Conservation (phyloP, 2,329 filamentous ascomycete species). For the Aspergillus sp. region DNA sequence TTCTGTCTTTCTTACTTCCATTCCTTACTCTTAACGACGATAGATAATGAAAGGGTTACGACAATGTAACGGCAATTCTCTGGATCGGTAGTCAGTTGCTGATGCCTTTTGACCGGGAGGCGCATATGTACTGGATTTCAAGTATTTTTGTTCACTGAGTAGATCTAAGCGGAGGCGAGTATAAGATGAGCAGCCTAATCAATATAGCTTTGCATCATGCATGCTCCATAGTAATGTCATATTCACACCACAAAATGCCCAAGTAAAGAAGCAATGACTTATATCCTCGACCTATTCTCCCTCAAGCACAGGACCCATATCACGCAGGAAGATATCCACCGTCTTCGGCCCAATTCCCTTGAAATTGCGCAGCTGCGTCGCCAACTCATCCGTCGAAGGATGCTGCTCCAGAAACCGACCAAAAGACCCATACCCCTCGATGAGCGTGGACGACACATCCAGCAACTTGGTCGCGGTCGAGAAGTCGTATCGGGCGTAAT, state of each 20-base stretch:
- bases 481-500: slow-evolving; percentile 11
- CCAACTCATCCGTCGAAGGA: slow-evolving; percentile 1
- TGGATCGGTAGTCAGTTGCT: too few species aligned
- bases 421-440: slow-evolving; percentile 6
- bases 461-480: slow-evolving; percentile 10
- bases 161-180: too few species aligned
- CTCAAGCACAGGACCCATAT: slow-evolving; percentile 4
- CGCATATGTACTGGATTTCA: too few species aligned
- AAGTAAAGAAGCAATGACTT: too few species aligned
- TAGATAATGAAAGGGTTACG: slow-evolving; percentile 26
- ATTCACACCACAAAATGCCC: too few species aligned
- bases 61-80: slow-evolving; percentile 21
- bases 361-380: slow-evolving; percentile 2
- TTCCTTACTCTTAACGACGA: slow-evolving; percentile 19
- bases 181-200: too few species aligned
- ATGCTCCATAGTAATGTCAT: too few species aligned
- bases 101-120: too few species aligned
- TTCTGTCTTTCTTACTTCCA: slow-evolving; percentile 19
- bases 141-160: too few species aligned
- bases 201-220: too few species aligned
- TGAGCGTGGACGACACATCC: slow-evolving; percentile 6
- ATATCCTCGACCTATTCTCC: too few species aligned
- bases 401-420: slow-evolving; percentile 3
- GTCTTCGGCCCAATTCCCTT: slow-evolving; percentile 6
- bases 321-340: slow-evolving; percentile 7